phyloP scores from a whole-genome alignment of 352 stramenopile species.

The Phytophthora meadii region DNA sequence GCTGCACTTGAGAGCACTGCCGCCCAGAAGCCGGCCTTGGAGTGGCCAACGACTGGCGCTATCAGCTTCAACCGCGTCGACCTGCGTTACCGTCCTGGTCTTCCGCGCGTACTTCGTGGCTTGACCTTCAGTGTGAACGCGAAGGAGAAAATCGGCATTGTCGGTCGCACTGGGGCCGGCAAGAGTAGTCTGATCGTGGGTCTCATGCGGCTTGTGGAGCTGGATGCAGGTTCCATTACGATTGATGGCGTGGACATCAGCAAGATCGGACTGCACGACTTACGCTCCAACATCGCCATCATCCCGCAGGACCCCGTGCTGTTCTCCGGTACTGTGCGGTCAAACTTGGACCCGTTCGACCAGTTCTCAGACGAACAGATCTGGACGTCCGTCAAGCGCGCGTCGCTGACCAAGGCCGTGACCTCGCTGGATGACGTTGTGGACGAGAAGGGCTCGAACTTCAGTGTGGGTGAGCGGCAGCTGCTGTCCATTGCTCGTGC shows the following conservation, averaged over 20 bases:
- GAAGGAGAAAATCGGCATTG: slow-evolving; percentile 85
- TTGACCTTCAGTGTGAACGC: slow-evolving; percentile 61
- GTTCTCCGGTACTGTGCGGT: slow-evolving; percentile 89
- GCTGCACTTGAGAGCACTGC: slow-evolving; percentile 14
- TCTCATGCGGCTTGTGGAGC: slow-evolving; percentile 49
- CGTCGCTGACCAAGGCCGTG: slow-evolving; percentile 43
- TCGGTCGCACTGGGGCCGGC: slow-evolving; percentile 48
- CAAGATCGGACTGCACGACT: slow-evolving; percentile 37
- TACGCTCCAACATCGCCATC: slow-evolving; percentile 48
- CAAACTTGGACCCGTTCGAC: slow-evolving; percentile 91
- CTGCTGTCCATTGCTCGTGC: slow-evolving; percentile 96
- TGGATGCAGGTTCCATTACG: slow-evolving; percentile 58
- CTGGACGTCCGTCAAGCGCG: slow-evolving; percentile 30
- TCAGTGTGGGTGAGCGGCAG: slow-evolving; percentile 95
- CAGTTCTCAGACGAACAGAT: slow-evolving; percentile 42
- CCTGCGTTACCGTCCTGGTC: slow-evolving; percentile 51
- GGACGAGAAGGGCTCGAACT: slow-evolving; percentile 93
- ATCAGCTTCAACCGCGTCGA: slow-evolving; percentile 52
- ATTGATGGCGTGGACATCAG: slow-evolving; percentile 90
- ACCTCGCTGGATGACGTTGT: slow-evolving; percentile 93
- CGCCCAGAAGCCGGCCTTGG: slow-evolving; percentile 5
- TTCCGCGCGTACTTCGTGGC: slow-evolving; percentile 49
- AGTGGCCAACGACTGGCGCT: slow-evolving; percentile 49
- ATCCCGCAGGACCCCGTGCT: slow-evolving; percentile 92
- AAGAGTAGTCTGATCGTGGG: slow-evolving; percentile 55